Base-by-base conservation (phyloP, 805 yeast genomes). In the Naumovozyma dairenensis region DNA sequence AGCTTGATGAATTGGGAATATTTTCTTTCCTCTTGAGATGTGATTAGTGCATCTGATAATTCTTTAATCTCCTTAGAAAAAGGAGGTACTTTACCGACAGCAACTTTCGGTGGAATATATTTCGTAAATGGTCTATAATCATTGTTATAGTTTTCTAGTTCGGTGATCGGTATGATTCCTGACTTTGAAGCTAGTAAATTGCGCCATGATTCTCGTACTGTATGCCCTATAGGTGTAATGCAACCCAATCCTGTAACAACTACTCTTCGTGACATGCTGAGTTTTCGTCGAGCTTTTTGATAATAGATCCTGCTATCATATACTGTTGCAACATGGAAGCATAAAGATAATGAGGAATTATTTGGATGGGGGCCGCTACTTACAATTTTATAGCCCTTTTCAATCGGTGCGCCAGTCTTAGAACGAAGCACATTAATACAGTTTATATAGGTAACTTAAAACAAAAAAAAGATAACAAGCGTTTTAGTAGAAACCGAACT, bases 211-310 rank as follows among this genome's bases (percentile, higher is more conserved):
- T 53, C 55, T 12, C 48, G 47, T 3, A 65, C 69, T 1, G 86
- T 87, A 5, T 75, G 74, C 0, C 96, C 97, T 3, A 92, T 60
- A 0, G 98, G 98, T 0, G 92, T 74, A 1, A 87, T 72, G 18
- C 82, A 60, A 0, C 97, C 97, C 6, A 92, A 53, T 0, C 98
- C 98, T 0, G 98, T 92, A 1, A 89, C 79, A 1, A 89, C 96
- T 0, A 89, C 94, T 57, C 95, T 62, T 38, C 64, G 56, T 13
- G 45, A 35, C 37, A 36, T 36, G n/a, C n/a, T n/a, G n/a, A n/a
- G n/a, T n/a, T n/a, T n/a, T n/a, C n/a, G n/a, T n/a, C n/a, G n/a
- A n/a, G n/a, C n/a, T n/a, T n/a, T n/a, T n/a, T n/a, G n/a, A n/a
- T n/a, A n/a, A n/a, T n/a, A n/a, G n/a, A n/a, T n/a, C n/a, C n/a